These are phyloP conservation scores for Neurospora africana DNA, from an alignment of 495 filamentous ascomycete genomes.

Conservation along the genomic window DNA sequence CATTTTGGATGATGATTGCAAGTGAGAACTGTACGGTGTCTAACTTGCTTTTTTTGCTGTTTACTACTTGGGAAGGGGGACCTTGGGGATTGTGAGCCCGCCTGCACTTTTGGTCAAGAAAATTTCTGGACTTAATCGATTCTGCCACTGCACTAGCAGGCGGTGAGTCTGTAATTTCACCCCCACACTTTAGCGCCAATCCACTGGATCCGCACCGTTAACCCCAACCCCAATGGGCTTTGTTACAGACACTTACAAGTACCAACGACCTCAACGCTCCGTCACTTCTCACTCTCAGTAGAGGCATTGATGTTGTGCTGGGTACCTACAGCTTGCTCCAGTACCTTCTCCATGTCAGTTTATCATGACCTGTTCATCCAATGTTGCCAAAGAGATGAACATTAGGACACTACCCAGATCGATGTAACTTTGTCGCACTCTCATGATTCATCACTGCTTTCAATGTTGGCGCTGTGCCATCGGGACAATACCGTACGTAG, in stretches of 20 bases:
- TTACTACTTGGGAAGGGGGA: background rate
- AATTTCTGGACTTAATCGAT: constrained; percentile 10
- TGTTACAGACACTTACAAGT: background rate
- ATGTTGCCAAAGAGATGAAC: background rate
- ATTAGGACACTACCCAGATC: background rate
- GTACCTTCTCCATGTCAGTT: background rate
- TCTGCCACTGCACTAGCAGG: constrained; percentile 7
- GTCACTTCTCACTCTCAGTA: background rate
- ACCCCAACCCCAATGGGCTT: background rate
- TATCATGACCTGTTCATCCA: background rate
- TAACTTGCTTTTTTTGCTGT: background rate
- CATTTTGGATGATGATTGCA: constrained; percentile 36
- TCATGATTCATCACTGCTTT: background rate
- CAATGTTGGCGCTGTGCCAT: background rate
- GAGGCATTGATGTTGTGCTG: background rate
- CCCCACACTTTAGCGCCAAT: background rate
- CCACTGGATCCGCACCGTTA: background rate
- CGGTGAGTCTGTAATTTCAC: constrained; percentile 5
- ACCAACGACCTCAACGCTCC: background rate
- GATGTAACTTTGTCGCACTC: background rate
- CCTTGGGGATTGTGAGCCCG: background rate
- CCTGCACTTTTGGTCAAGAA: constrained; percentile 7
- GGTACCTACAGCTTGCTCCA: background rate
- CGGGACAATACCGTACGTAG: background rate
- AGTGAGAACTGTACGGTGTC: background rate